A percentile compares a stretch with the other conserved stretches of the same genome.
Conservation (phyloP, 176 grass and related monocot genomes). For the Cocos nucifera region DNA sequence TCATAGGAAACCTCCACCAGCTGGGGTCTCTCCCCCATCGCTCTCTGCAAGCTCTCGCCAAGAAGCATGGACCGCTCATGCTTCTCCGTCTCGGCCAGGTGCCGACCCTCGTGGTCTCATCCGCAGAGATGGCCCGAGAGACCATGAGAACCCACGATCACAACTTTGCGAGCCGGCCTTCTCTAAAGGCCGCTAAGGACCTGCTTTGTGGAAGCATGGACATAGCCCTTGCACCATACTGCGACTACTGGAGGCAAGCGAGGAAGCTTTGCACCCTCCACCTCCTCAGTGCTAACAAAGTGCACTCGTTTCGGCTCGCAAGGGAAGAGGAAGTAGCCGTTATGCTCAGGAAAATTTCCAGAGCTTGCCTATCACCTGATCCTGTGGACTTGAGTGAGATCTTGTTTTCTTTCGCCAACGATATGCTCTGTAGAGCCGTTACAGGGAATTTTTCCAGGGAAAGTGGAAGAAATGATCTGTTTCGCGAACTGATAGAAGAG, state of each 20-base stretch:
- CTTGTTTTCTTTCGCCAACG: too few species aligned
- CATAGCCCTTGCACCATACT: slow-evolving; percentile 10
- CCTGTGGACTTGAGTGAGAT: too few species aligned
- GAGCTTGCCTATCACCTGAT: too few species aligned
- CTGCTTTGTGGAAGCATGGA: slow-evolving; percentile 1
- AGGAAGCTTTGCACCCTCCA: background rate
- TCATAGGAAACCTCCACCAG: slow-evolving; percentile 22
- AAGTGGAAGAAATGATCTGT: too few species aligned
- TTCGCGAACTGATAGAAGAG: too few species aligned
- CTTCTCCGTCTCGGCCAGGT: slow-evolving; percentile 8
- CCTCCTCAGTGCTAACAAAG: slow-evolving; percentile 3
- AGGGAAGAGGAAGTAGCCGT: slow-evolving; percentile 14
- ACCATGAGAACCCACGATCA: slow-evolving; percentile 18
- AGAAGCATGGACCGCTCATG: background rate
- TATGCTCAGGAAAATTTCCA: too few species aligned
- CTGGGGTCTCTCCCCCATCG: slow-evolving; percentile 7
- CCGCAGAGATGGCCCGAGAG: background rate
- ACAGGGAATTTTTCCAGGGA: too few species aligned
- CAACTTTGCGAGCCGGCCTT: background rate
- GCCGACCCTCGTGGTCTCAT: slow-evolving; percentile 16
- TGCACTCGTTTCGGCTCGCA: background rate
- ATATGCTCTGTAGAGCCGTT: too few species aligned
- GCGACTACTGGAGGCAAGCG: background rate
- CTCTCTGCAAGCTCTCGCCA: background rate
- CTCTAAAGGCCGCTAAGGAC: background rate